phyloP scores from a whole-genome alignment of 2,329 filamentous ascomycete species.

The Xylaria digitata region DNA sequence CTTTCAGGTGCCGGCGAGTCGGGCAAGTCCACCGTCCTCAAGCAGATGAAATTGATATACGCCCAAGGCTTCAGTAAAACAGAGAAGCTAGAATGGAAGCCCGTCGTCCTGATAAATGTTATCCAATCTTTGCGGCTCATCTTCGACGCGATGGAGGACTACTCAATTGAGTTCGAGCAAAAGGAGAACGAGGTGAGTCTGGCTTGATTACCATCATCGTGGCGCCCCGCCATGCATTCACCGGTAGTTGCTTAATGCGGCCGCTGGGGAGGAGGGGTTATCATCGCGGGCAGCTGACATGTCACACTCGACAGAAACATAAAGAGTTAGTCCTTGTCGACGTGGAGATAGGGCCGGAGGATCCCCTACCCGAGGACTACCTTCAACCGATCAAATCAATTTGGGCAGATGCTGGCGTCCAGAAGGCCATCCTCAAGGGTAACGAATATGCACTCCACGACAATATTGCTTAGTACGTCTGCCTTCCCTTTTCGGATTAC shows the following conservation, averaged over 20 bases:
- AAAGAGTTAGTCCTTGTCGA: constrained; percentile 82
- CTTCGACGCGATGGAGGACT: constrained; percentile 88
- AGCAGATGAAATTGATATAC: constrained; percentile 99
- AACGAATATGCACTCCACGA: constrained; percentile 98
- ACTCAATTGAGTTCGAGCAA: constrained; percentile 81
- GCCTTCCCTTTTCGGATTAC: constrained; percentile 52
- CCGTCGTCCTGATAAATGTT: constrained; percentile 95
- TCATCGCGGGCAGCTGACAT: constrained; percentile 36
- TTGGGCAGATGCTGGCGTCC: constrained; percentile 87
- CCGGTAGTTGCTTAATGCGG: background rate
- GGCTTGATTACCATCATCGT: constrained; percentile 3
- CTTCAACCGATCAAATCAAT: constrained; percentile 83
- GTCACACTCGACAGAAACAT: constrained; percentile 68
- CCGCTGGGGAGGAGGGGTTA: background rate
- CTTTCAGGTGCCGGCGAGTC: constrained; percentile 88
- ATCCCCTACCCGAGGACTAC: constrained; percentile 82
- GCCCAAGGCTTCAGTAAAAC: constrained; percentile 88
- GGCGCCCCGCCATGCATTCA: background rate
- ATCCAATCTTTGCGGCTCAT: constrained; percentile 92
- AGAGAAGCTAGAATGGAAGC: constrained; percentile 93
- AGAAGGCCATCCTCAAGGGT: constrained; percentile 88
- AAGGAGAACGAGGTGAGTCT: constrained; percentile 79
- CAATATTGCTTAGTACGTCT: constrained; percentile 91
- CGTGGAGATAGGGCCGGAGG: constrained; percentile 83
- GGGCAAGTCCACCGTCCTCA: constrained; percentile 95